Conservation (phyloP, 768 basidiomycete species). For the Agrocybe praecox region DNA sequence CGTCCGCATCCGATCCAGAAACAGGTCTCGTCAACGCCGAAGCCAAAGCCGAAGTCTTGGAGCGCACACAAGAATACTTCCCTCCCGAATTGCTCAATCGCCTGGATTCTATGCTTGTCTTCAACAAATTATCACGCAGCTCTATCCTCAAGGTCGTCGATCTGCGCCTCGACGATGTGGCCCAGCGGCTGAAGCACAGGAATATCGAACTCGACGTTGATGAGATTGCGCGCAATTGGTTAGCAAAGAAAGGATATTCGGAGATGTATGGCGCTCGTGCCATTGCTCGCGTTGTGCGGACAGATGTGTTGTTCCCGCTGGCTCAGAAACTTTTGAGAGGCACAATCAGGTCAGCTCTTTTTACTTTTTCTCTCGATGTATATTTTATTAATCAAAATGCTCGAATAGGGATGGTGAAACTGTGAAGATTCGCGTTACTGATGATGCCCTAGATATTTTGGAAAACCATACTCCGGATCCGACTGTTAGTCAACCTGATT, state of each 20-base stretch:
- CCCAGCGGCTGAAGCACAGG: constrained; percentile 60
- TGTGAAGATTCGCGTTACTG: constrained; percentile 55
- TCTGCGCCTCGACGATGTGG: constrained; percentile 76
- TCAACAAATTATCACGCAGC: constrained; percentile 81
- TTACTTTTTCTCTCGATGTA: not conserved
- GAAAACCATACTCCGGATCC: constrained; percentile 66
- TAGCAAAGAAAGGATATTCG: constrained; percentile 80
- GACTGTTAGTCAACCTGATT: constrained; percentile 22
- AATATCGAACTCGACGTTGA: constrained; percentile 76
- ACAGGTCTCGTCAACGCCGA: constrained; percentile 63
- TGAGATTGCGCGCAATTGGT: constrained; percentile 60
- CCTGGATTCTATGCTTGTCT: constrained; percentile 84
- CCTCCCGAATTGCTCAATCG: constrained; percentile 91
- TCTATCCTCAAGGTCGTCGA: constrained; percentile 81
- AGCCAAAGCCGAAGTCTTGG: constrained; percentile 69
- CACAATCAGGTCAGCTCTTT: constrained; percentile 61
- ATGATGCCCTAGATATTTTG: constrained; percentile 47
- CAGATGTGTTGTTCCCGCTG: constrained; percentile 80
- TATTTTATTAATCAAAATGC: not conserved
- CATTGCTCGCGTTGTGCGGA: constrained; percentile 84
- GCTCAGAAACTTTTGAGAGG: constrained; percentile 81
- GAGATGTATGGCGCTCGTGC: constrained; percentile 86
- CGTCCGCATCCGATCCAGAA: constrained; percentile 57
- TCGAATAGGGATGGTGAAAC: constrained; percentile 63
- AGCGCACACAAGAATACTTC: constrained; percentile 78